Evolutionary conservation across 805 yeast genomes (phyloP).

Genomic region (Ogataea nakhonphanomensis): DNA sequence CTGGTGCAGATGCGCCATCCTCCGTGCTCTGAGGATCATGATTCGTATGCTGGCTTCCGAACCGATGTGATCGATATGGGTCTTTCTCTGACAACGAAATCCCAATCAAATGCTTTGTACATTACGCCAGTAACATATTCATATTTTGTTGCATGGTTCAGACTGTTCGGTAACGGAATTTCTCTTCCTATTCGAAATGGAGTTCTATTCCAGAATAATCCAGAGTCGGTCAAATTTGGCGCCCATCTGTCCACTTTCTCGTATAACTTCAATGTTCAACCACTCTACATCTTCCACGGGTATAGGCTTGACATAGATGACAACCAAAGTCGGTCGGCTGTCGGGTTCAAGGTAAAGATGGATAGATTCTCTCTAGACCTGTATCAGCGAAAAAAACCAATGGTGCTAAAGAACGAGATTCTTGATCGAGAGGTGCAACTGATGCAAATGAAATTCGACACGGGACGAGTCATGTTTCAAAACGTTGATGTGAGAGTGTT

Average conservation of each 20-base stretch:
- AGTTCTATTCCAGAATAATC: slow-evolving; percentile 53
- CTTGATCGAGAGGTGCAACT: slow-evolving; percentile 45
- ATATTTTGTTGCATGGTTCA: slow-evolving; percentile 81
- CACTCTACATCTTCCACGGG: slow-evolving; percentile 69
- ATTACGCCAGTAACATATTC: slow-evolving; percentile 62
- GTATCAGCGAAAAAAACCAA: slow-evolving; percentile 55
- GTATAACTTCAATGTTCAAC: slow-evolving; percentile 67
- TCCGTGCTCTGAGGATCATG: slow-evolving; percentile 53
- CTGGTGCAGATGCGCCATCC: slow-evolving; percentile 55
- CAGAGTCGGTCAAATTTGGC: slow-evolving; percentile 65
- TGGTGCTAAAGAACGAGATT: slow-evolving; percentile 45
- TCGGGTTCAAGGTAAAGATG: slow-evolving; percentile 67
- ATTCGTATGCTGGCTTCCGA: slow-evolving; percentile 75
- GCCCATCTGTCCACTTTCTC: slow-evolving; percentile 70
- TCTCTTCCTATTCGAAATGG: slow-evolving; percentile 79
- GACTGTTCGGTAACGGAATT: slow-evolving; percentile 68
- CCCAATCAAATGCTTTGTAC: slow-evolving; percentile 61
- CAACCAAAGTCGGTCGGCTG: slow-evolving; percentile 40
- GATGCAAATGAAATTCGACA: slow-evolving; percentile 58
- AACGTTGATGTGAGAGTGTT: slow-evolving; percentile 60
- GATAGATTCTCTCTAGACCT: slow-evolving; percentile 54
- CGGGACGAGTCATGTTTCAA: slow-evolving; percentile 53
- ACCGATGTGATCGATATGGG: slow-evolving; percentile 76
- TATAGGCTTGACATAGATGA: slow-evolving; percentile 49
- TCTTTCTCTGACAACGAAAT: slow-evolving; percentile 37